A percentile compares a stretch with the other conserved stretches of the same genome.
Conservation (phyloP, 352 stramenopile genomes). For the Phytopythium oedochilum region DNA sequence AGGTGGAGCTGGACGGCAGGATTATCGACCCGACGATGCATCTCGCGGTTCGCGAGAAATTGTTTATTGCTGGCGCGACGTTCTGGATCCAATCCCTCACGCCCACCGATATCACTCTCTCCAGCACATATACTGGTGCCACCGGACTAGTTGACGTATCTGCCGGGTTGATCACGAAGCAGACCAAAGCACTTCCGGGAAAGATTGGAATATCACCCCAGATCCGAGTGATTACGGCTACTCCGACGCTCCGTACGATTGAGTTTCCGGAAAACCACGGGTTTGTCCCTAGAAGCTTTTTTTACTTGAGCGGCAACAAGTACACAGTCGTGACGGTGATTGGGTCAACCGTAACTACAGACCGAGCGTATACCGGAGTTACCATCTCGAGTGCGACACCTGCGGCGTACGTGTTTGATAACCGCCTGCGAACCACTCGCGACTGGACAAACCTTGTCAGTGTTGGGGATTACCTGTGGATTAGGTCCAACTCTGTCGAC, state of each 20-base stretch:
- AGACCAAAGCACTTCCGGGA: conserved; percentile 38
- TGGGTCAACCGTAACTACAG: conserved; percentile 25
- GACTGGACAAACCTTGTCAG: conserved; percentile 33
- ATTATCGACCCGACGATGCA: conserved; percentile 59
- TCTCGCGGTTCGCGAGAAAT: conserved; percentile 50
- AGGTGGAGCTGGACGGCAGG: conserved; percentile 31
- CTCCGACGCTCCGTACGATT: conserved; percentile 16
- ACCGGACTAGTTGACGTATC: conserved; percentile 17
- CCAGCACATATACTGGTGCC: conserved; percentile 8
- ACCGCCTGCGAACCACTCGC: conserved; percentile 54
- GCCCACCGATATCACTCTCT: conserved; percentile 38
- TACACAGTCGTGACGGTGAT: conserved; percentile 29
- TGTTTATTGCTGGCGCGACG: conserved; percentile 23
- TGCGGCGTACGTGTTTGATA: conserved; percentile 51
- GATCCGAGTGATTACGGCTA: conserved; percentile 44
- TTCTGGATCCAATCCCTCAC: conserved; percentile 48
- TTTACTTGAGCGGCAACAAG: conserved; percentile 32
- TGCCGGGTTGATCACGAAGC: conserved; percentile 50
- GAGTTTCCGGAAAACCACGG: conserved; percentile 43
- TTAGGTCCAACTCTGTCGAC: conserved; percentile 29
- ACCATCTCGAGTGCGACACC: conserved; percentile 24
- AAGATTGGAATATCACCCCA: conserved; percentile 38
- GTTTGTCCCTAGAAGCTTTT: conserved; percentile 14
- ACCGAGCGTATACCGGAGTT: conserved; percentile 25
- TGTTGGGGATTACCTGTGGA: conserved; percentile 47